Evolutionary conservation across 2,329 filamentous ascomycete species (phyloP).

Genomic region (Alternaria sp.): DNA sequence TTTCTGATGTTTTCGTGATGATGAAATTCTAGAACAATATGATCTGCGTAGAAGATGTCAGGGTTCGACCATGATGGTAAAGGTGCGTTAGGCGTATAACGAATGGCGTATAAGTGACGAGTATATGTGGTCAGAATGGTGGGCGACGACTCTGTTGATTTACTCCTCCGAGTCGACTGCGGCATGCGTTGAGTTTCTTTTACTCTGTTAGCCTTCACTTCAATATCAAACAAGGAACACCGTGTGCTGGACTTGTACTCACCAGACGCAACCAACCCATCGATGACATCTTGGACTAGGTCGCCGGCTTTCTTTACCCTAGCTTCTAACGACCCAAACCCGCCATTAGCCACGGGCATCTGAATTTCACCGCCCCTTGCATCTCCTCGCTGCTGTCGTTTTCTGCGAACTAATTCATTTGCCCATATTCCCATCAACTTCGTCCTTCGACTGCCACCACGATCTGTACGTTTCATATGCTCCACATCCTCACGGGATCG

Average conservation of each 20-base stretch:
- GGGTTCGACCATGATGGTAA: slow-evolving; percentile 23
- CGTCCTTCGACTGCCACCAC: slow-evolving; percentile 14
- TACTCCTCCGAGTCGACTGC: neutral
- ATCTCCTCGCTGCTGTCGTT: slow-evolving; percentile 1
- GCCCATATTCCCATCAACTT: slow-evolving; percentile 32
- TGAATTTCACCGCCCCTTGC: neutral
- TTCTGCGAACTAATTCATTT: slow-evolving; percentile 19
- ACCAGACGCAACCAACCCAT: slow-evolving; percentile 15
- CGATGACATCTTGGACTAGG: slow-evolving; percentile 23
- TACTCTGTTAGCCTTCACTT: neutral
- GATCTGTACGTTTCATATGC: slow-evolving; percentile 10
- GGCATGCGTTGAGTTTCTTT: neutral
- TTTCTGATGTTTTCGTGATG: slow-evolving; percentile 8
- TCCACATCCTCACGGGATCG: slow-evolving; percentile 15
- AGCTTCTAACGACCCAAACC: neutral
- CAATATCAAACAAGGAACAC: neutral
- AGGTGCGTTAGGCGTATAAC: slow-evolving; percentile 13
- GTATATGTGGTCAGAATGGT: slow-evolving; percentile 19
- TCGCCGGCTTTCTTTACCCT: slow-evolving; percentile 11
- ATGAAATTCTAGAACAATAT: slow-evolving; percentile 24
- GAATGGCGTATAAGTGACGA: slow-evolving; percentile 16
- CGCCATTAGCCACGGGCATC: neutral
- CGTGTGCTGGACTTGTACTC: neutral
- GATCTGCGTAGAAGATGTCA: slow-evolving; percentile 16
- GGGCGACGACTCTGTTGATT: neutral